A percentile compares a stretch with the other conserved stretches of the same genome.
Conservation (phyloP, 2,329 filamentous ascomycete genomes). For the Colletotrichum sp. region DNA sequence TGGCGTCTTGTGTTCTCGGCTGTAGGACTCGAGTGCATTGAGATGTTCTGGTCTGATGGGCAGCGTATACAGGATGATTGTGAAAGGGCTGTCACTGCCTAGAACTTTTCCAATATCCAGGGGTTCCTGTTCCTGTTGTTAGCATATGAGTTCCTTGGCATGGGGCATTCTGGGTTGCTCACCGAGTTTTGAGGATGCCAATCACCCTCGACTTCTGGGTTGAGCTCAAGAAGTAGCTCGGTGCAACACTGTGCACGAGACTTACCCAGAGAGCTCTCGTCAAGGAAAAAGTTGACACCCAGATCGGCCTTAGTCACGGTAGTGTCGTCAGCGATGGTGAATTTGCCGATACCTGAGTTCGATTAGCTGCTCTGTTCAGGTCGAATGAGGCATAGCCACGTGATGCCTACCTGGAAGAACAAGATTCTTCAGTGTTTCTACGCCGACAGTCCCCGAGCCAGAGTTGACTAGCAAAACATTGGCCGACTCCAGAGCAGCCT, state of each 20-base stretch:
- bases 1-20: conserved; percentile 66
- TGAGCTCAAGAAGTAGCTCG: conserved; percentile 81
- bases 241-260: conserved; percentile 80
- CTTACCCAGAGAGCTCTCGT: conserved; percentile 76
- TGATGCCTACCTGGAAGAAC: conserved; percentile 73
- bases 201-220: conserved; percentile 86
- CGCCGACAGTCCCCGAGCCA: conserved; percentile 82
- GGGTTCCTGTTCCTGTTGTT: conserved; percentile 22
- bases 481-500: conserved; percentile 86
- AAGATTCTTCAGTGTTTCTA: conserved; percentile 96
- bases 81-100: conserved; percentile 46
- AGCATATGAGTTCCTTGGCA: background rate
- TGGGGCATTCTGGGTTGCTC: conserved; percentile 27
- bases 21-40: conserved; percentile 50
- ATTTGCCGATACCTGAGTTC: conserved; percentile 77
- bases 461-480: conserved; percentile 92
- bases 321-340: conserved; percentile 86
- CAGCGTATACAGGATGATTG: conserved; percentile 59
- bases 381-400: background rate
- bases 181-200: conserved; percentile 62
- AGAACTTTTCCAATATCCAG: conserved; percentile 47
- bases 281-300: conserved; percentile 96
- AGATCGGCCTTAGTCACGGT: conserved; percentile 81
- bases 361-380: conserved; percentile 23
- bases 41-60: conserved; percentile 51